Conservation (phyloP, 225 moss, liverwort and hornwort species). For the Asterella californica region DNA sequence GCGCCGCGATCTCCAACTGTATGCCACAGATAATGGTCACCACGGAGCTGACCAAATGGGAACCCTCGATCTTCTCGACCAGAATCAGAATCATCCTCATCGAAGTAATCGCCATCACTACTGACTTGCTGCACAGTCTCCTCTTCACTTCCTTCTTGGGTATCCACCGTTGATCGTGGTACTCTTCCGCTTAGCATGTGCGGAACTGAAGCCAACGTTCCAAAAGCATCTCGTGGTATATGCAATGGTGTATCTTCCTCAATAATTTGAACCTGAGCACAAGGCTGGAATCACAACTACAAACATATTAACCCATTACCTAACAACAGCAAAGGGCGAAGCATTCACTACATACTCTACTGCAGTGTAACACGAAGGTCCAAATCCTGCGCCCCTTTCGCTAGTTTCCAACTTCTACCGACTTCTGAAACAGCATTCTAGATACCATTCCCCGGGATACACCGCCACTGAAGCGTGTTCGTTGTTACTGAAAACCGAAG, state of each 20-base stretch:
- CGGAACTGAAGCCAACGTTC: conserved; percentile 66
- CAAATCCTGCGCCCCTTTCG: no score
- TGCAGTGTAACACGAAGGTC: no score
- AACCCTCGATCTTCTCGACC: conserved; percentile 42
- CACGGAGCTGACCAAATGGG: conserved; percentile 43
- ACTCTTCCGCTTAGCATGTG: conserved; percentile 80
- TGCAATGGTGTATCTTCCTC: conserved; percentile 83
- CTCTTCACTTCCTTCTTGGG: conserved; percentile 73
- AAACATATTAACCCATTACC: background rate
- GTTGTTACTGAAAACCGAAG: background rate
- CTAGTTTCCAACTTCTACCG: no score
- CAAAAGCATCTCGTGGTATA: conserved; percentile 81
- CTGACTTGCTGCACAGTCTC: conserved; percentile 59
- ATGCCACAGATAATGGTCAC: conserved; percentile 35
- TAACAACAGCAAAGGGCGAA: background rate
- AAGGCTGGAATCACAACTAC: conserved; percentile 55
- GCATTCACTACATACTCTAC: no score
- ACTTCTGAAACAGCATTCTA: background rate
- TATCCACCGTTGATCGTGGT: conserved; percentile 58
- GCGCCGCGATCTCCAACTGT: conserved; percentile 45
- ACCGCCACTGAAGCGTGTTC: background rate
- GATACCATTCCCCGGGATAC: background rate
- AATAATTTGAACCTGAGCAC: conserved; percentile 92
- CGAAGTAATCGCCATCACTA: conserved; percentile 58
- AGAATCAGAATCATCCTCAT: conserved; percentile 68